phyloP scores from a whole-genome alignment of 345 rosid species.

The Lepidium didymum region DNA sequence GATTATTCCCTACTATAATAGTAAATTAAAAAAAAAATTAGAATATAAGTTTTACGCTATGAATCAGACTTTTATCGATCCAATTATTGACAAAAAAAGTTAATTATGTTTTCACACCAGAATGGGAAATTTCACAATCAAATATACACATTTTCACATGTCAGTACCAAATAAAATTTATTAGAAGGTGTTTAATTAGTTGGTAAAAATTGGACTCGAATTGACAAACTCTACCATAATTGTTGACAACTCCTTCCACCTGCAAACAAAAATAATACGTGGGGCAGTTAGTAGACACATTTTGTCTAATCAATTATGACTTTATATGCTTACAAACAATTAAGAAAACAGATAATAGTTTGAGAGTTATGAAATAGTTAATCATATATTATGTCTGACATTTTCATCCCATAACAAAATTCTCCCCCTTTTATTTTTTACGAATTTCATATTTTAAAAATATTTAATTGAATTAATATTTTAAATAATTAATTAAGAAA shows the following conservation, averaged over 20 bases:
- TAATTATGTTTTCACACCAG: not conserved
- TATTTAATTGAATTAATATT: not conserved
- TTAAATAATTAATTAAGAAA: no score
- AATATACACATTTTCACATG: not conserved
- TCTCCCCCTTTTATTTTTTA: not conserved
- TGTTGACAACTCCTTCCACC: constrained; percentile 18
- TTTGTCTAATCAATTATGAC: not conserved
- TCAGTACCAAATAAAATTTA: not conserved
- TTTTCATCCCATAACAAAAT: not conserved
- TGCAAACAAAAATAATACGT: not conserved
- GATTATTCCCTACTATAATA: no score
- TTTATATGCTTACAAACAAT: constrained; percentile 1
- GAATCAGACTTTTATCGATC: no score
- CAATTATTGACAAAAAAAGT: no score
- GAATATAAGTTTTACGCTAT: no score
- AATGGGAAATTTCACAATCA: not conserved
- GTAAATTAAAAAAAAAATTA: not conserved
- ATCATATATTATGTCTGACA: not conserved
- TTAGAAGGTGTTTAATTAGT: not conserved
- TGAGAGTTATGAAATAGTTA: not conserved
- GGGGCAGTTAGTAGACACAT: constrained; percentile 12
- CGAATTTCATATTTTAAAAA: not conserved
- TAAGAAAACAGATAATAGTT: constrained; percentile 11
- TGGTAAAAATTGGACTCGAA: constrained; percentile 2
- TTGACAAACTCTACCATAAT: constrained; percentile 5